Evolutionary conservation across 371 early-diverging fungal species (phyloP), one percentile per base, ranked within the genome.

Genomic region (Zopfochytrium polystomum): DNA sequence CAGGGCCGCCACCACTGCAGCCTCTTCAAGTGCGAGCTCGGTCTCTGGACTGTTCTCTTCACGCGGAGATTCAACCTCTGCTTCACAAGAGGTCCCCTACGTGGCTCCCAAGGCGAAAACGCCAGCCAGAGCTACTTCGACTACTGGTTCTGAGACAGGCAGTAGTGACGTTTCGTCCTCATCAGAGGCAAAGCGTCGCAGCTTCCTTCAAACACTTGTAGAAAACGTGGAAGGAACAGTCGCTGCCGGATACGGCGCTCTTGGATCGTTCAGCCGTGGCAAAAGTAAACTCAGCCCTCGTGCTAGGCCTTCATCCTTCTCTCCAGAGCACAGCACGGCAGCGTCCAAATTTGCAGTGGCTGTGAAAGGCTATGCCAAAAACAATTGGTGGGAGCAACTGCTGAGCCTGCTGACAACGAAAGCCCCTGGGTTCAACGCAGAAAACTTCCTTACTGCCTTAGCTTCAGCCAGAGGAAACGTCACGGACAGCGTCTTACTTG

Each of bases 341-440:
- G 64, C 52, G 15, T 34, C 27, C 26, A 45, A 42, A 20, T 34
- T 64, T 11, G 48, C 35, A 9, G 9, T n/a, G 13, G 15, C 44
- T 20, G 18, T 20, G 27, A n/a, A 7, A 13, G 47, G 31, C 23
- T 20, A 45, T 45, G 48, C 46, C 13, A 29, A 45, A 20, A 5
- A 33, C n/a, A 33, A 46, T 4, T 64, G 64, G 64, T 64, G 64
- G 64, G 22, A 42, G 30, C 58, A 33, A 3, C 18, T 64, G 3
- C 25, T 58, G 13, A 25, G 13, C n/a, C 9, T 13, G 7, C 27
- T 34, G 18, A 57, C 54, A 23, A 3, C 58, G 26, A 15, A 25
- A 5, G 22, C 13, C 34, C 42, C 64, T 3, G 44, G 11, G 4
- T 64, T 64, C 45, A 51, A 58, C 35, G 43, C 32, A 3, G 48